Evolutionary conservation across 2,329 filamentous ascomycete genomes (phyloP).

Genomic region (Cordyceps cicadae): DNA sequence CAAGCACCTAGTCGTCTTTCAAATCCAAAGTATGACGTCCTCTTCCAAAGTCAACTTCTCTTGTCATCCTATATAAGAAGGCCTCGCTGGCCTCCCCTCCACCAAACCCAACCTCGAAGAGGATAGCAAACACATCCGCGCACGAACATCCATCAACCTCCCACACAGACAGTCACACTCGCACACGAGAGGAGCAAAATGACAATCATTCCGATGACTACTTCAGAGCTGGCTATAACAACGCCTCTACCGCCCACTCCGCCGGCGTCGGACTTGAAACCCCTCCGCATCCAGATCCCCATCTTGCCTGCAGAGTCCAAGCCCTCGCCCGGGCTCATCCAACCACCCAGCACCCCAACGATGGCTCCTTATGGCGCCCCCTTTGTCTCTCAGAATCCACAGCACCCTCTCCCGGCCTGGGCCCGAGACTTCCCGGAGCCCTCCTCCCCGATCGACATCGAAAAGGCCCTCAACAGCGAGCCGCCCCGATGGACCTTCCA

Average conservation of each 20-base stretch:
- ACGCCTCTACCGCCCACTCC: not conserved
- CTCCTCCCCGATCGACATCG: slow-evolving; percentile 29
- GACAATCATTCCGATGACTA: not conserved
- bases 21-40: too few relatives aligned
- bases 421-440: slow-evolving; percentile 35
- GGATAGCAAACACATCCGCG: not conserved
- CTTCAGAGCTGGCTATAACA: not conserved
- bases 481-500: slow-evolving; percentile 35
- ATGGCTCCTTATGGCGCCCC: not conserved
- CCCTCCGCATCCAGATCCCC: too few relatives aligned
- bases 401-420: slow-evolving; percentile 27
- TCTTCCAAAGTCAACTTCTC: too few relatives aligned
- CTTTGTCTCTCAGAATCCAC: slow-evolving; percentile 11
- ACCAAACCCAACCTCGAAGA: too few relatives aligned
- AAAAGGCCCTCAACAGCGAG: slow-evolving; percentile 34
- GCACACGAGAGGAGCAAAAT: not conserved
- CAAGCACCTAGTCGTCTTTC: too few relatives aligned
- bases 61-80: too few relatives aligned
- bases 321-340: too few relatives aligned
- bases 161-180: not conserved
- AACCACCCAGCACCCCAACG: slow-evolving; percentile 8
- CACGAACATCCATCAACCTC: not conserved
- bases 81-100: not conserved
- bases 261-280: not conserved
- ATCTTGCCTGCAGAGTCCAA: not conserved